Percentiles rank a stretch among this genome's conserved stretches.
Conservation (phyloP, 495 filamentous ascomycete genomes). For the Friedmanniomyces endolithicus region DNA sequence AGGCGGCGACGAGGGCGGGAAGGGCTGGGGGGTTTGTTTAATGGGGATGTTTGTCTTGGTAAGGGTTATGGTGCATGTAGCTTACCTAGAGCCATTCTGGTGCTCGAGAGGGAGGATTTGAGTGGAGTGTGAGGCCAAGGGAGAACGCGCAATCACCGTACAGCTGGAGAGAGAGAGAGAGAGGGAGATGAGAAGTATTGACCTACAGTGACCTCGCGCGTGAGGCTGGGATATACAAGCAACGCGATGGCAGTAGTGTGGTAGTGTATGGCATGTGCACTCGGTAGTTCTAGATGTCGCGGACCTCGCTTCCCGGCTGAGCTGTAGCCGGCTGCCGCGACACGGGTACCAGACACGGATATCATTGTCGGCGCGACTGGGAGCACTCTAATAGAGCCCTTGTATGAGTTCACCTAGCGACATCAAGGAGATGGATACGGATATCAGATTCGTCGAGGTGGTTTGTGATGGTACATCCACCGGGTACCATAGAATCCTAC, state of each 20-base stretch:
- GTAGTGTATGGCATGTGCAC: background rate
- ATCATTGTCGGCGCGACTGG: too few relatives aligned
- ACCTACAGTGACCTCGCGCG: background rate
- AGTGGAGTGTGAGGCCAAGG: background rate
- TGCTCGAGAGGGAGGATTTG: background rate
- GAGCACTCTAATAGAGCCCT: too few relatives aligned
- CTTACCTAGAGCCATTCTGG: conserved; percentile 6
- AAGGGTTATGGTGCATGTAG: background rate
- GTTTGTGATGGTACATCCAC: too few relatives aligned
- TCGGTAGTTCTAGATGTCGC: background rate
- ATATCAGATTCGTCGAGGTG: too few relatives aligned
- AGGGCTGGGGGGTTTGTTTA: too few relatives aligned
- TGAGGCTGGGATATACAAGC: background rate
- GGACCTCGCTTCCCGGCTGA: background rate
- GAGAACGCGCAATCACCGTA: too few relatives aligned
- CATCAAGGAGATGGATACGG: too few relatives aligned
- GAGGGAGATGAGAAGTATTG: background rate
- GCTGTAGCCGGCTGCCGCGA: too few relatives aligned
- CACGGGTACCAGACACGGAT: too few relatives aligned
- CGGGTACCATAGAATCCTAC: too few relatives aligned
- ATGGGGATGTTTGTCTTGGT: background rate
- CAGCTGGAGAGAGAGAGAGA: background rate
- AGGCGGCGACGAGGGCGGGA: conserved; percentile 31
- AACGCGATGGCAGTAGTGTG: background rate
- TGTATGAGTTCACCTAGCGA: too few relatives aligned